phyloP scores from a whole-genome alignment of 495 filamentous ascomycete genomes.

The Aspergillus saccharolyticus region DNA sequence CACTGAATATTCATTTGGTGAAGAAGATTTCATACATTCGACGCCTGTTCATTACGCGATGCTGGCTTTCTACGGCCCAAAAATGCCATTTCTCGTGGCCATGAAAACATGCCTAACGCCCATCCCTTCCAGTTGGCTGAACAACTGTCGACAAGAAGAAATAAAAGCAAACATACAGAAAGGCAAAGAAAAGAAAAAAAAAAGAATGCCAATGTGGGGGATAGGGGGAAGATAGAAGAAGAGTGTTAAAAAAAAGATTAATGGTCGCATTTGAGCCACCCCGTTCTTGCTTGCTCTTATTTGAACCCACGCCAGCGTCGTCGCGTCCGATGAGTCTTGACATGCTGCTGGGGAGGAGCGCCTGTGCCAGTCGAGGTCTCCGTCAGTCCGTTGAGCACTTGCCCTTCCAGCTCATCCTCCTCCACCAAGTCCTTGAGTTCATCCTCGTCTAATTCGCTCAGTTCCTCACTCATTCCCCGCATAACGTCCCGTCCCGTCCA shows the following conservation, averaged over 20 bases:
- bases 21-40: background rate
- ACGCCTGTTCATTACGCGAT: background rate
- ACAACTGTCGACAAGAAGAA: background rate
- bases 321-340: constrained; percentile 37
- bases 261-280: no score
- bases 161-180: constrained; percentile 10
- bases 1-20: background rate
- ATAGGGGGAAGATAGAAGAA: constrained; percentile 8
- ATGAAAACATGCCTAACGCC: background rate
- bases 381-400: constrained; percentile 7
- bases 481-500: constrained; percentile 73
- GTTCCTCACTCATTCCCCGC: constrained; percentile 75
- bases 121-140: background rate
- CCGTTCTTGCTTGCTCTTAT: constrained; percentile 14
- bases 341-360: constrained; percentile 8
- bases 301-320: constrained; percentile 35
- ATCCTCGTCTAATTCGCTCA: constrained; percentile 85
- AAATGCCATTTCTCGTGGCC: background rate
- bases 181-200: constrained; percentile 18
- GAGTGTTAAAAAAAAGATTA: constrained; percentile 9
- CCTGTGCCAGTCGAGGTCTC: background rate
- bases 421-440: constrained; percentile 64
- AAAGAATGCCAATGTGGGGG: constrained; percentile 5
- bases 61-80: background rate
- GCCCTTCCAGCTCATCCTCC: constrained; percentile 36